These are phyloP conservation scores for Amphicarpaea edgeworthii DNA, from an alignment of 306 rosid genomes.

Conservation along the genomic window DNA sequence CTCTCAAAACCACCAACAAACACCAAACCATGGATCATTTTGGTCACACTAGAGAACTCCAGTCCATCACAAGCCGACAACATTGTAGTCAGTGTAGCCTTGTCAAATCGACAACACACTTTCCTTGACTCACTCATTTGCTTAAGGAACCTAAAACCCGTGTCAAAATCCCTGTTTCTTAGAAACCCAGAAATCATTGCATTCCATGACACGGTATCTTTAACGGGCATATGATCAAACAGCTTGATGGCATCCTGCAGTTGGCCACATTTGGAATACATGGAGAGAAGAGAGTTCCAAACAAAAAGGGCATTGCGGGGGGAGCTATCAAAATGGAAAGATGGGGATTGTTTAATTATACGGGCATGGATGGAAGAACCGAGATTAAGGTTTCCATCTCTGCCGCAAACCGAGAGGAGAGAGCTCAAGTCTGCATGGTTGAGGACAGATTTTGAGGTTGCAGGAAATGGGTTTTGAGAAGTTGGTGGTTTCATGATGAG, in stretches of 20 bases:
- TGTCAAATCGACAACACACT: slow-evolving; percentile 60
- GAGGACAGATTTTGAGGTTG: slow-evolving; percentile 57
- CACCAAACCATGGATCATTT: slow-evolving; percentile 77
- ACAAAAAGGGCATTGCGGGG: slow-evolving; percentile 55
- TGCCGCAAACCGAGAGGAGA: slow-evolving; percentile 67
- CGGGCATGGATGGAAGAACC: slow-evolving; percentile 88
- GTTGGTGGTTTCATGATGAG: slow-evolving; percentile 44
- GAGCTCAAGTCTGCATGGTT: slow-evolving; percentile 58
- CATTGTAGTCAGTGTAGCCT: slow-evolving; percentile 77
- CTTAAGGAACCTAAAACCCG: slow-evolving; percentile 63
- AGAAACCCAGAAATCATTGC: slow-evolving; percentile 70
- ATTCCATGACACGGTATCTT: slow-evolving; percentile 85
- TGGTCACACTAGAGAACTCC: slow-evolving; percentile 49
- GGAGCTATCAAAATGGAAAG: slow-evolving; percentile 38
- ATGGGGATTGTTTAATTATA: slow-evolving; percentile 58
- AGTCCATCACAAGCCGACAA: slow-evolving; percentile 73
- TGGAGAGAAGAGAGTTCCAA: slow-evolving; percentile 76
- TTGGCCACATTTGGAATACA: slow-evolving; percentile 63
- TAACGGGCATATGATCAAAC: slow-evolving; percentile 69
- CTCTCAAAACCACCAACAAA: slow-evolving; percentile 67
- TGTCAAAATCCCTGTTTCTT: slow-evolving; percentile 53
- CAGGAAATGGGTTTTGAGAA: slow-evolving; percentile 49
- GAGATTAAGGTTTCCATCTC: slow-evolving; percentile 55
- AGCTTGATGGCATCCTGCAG: slow-evolving; percentile 56
- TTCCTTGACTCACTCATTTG: slow-evolving; percentile 50